phyloP scores from a whole-genome alignment of 169 alveolate genomes.

The Cryptosporidium bovis region DNA sequence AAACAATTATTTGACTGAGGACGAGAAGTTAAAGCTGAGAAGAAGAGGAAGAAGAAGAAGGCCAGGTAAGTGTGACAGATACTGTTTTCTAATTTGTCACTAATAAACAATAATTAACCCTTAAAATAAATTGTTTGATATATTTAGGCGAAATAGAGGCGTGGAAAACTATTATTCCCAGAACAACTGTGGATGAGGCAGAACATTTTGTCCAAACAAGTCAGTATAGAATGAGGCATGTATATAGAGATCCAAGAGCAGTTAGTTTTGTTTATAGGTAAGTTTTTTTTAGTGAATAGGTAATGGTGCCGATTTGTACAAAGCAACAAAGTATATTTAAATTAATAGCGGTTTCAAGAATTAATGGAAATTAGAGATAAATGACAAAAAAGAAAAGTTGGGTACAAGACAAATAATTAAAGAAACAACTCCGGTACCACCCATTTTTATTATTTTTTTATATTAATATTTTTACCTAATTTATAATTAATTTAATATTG shows the following conservation, averaged over 20 bases:
- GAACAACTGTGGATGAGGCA: conserved; percentile 73
- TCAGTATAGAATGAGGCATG: conserved; percentile 74
- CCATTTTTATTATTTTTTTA: no score
- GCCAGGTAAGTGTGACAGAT: conserved; percentile 49
- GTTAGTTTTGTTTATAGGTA: conserved; percentile 72
- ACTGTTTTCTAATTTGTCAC: background rate
- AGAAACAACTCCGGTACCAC: no score
- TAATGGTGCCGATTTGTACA: no score
- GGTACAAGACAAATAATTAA: no score
- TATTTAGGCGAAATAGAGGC: conserved; percentile 68
- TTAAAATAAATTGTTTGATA: background rate
- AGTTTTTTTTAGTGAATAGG: background rate
- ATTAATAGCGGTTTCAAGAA: no score
- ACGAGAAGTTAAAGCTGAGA: conserved; percentile 59
- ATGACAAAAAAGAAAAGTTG: no score
- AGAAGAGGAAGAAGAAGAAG: conserved; percentile 73
- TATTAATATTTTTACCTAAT: background rate
- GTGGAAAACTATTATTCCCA: conserved; percentile 71
- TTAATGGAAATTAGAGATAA: no score
- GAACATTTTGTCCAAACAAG: conserved; percentile 74
- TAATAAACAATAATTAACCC: no score
- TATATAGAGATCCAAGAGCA: conserved; percentile 73
- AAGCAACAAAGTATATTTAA: no score
- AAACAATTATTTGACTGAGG: conserved; percentile 33
- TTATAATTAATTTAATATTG: background rate